phyloP scores from a whole-genome alignment of 1,284 basidiomycete species.

The Naganishia sp. region DNA sequence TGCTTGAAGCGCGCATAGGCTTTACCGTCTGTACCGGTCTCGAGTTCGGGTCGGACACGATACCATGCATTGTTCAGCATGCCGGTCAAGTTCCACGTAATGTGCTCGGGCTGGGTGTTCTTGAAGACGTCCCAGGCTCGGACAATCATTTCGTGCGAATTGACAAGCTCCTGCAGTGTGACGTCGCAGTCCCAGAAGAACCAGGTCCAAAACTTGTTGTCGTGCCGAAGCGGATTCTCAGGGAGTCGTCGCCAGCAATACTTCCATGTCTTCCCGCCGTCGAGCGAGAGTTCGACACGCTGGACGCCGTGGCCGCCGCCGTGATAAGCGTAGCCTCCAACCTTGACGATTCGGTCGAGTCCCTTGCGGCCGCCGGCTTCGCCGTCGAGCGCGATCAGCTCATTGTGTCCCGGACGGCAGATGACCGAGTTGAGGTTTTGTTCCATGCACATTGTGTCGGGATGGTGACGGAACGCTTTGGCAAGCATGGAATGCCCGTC shows the following conservation, averaged over 20 bases:
- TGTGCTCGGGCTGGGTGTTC: slow-evolving; percentile 37
- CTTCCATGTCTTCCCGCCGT: slow-evolving; percentile 35
- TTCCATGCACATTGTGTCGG: slow-evolving; percentile 33
- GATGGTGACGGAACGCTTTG: slow-evolving; percentile 37
- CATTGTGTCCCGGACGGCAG: slow-evolving; percentile 31
- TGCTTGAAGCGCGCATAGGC: slow-evolving; percentile 29
- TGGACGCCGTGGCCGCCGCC: slow-evolving; percentile 33
- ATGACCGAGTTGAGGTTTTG: slow-evolving; percentile 35
- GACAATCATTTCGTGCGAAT: slow-evolving; percentile 30
- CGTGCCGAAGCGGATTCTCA: slow-evolving; percentile 35
- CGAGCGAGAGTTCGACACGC: slow-evolving; percentile 35
- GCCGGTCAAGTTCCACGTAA: slow-evolving; percentile 35
- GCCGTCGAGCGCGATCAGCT: slow-evolving; percentile 31
- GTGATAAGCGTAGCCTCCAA: slow-evolving; percentile 34
- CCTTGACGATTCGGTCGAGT: slow-evolving; percentile 23
- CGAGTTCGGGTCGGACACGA: slow-evolving; percentile 26
- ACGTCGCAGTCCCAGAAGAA: slow-evolving; percentile 34
- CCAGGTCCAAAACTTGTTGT: slow-evolving; percentile 35
- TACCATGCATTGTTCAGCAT: slow-evolving; percentile 35
- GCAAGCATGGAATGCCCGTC: slow-evolving; percentile 33
- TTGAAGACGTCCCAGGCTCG: slow-evolving; percentile 35
- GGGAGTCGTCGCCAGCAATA: slow-evolving; percentile 33
- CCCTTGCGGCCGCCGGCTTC: slow-evolving; percentile 8
- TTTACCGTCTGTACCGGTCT: slow-evolving; percentile 17
- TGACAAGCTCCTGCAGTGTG: slow-evolving; percentile 30